These are phyloP conservation scores for Trypanosoma cruzi DNA, from an alignment of 208 protist genomes.

Conservation along the genomic window DNA sequence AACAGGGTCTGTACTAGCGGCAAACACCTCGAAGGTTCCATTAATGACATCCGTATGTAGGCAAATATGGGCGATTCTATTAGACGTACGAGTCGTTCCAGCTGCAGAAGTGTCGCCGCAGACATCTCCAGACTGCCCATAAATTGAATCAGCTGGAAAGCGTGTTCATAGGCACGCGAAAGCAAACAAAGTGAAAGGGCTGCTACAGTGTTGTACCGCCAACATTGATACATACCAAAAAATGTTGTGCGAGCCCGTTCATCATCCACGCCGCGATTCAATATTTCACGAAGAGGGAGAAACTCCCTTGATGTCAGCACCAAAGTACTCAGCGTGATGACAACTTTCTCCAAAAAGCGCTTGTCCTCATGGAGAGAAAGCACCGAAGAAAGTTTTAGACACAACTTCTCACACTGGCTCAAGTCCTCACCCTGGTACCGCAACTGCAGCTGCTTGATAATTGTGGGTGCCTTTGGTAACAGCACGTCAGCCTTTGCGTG, in stretches of 20 bases:
- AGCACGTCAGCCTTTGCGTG: constrained; percentile 30
- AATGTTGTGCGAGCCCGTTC: constrained; percentile 55
- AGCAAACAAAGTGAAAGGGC: constrained; percentile 94
- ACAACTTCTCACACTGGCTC: constrained; percentile 31
- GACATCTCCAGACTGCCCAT: constrained; percentile 90
- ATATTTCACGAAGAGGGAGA: constrained; percentile 64
- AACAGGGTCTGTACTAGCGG: constrained; percentile 94
- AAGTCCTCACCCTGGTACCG: constrained; percentile 32
- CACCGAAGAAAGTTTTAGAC: constrained; percentile 24
- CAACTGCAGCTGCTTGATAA: constrained; percentile 54
- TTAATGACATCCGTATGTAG: constrained; percentile 90
- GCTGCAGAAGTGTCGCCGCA: constrained; percentile 91
- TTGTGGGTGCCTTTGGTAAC: constrained; percentile 43
- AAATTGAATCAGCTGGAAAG: constrained; percentile 51
- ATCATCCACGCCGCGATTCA: constrained; percentile 46
- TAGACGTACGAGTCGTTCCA: constrained; percentile 97
- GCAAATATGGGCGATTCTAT: constrained; percentile 96
- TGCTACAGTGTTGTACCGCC: constrained; percentile 92
- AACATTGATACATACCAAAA: constrained; percentile 68
- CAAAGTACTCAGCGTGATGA: constrained; percentile 62
- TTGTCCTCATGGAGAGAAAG: constrained; percentile 34
- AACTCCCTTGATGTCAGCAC: constrained; percentile 93
- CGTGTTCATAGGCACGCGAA: constrained; percentile 83
- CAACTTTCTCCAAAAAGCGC: constrained; percentile 67
- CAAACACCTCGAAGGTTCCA: constrained; percentile 80